A percentile compares a stretch with the other conserved stretches of the same genome.
phyloP scores from a whole-genome alignment of 2,329 filamentous ascomycete species.

The Colletotrichum sojae region DNA sequence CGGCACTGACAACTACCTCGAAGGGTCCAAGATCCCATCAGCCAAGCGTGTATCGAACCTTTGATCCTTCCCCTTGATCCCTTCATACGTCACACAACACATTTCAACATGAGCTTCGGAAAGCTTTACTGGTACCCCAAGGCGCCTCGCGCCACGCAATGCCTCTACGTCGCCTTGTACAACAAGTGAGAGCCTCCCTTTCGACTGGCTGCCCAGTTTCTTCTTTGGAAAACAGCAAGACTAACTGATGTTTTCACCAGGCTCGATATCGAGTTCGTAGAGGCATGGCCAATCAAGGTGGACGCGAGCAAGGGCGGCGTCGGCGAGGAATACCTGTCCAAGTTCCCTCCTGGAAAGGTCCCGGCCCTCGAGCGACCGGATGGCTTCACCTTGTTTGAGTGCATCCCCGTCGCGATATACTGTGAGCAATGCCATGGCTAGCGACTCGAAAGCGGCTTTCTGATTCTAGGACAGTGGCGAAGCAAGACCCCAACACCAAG shows the following conservation, averaged over 20 bases:
- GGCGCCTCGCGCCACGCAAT: conserved; percentile 33
- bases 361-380: conserved; percentile 24
- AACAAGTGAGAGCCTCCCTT: conserved; percentile 7
- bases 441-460: not conserved
- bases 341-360: conserved; percentile 29
- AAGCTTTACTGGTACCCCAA: conserved; percentile 34
- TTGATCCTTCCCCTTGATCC: not conserved
- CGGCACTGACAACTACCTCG: not conserved
- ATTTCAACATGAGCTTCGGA: conserved; percentile 23
- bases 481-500: conserved; percentile 32
- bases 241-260: not conserved
- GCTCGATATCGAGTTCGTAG: conserved; percentile 30
- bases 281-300: conserved; percentile 35
- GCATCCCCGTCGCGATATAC: conserved; percentile 29
- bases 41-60: not conserved
- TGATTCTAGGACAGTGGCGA: conserved; percentile 11
- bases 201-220: fast-evolving
- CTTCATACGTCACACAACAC: not conserved
- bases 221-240: fast-evolving
- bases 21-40: no score
- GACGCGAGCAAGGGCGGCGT: conserved; percentile 33
- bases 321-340: conserved; percentile 24
- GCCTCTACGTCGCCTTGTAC: conserved; percentile 32
- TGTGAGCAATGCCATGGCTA: not conserved
- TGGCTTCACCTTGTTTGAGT: conserved; percentile 25